Base-by-base conservation (phyloP, 331 rosid genomes). In the Malus hybrid region DNA sequence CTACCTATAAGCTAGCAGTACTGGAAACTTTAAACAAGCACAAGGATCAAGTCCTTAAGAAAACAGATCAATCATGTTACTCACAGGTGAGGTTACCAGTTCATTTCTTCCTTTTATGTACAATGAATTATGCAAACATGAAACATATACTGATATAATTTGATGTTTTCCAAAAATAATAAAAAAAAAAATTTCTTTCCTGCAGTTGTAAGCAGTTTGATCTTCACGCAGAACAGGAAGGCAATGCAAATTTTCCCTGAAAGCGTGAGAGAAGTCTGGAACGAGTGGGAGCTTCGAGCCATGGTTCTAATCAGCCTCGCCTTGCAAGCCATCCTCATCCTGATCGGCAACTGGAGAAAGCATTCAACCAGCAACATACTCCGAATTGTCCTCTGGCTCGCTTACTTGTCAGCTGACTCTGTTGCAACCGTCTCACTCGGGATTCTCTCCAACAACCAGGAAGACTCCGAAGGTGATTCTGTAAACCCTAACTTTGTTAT, bases 371-470 rank as follows among this genome's bases (percentile, higher is more conserved):
- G n/a, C 2, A 20, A 7, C 20, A 6, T 10, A 13, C 56, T 82
- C 4, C 50, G 72, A 24, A 7, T 68, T 60, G 6, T 66, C 1
- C 44, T 82, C 0, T 86, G 85, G 89, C 18, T 65, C 5, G 57
- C 75, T 22, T 86, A 82, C 69, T 39, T 80, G 24, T 55, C 71
- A 20, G 89, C 89, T 18, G 79, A 77, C 68, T 77, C 87, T 66
- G 10, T 79, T 33, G 87, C 83, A 2, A 80, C 80, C 1, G n/a
- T 71, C 18, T 70, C 77, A 0, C 71, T 86, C 0, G 81, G 87
- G 2, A 50, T 71, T 44, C 84, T 82, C 50, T 82, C 81, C 50
- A 67, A 46, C 14, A 56, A 71, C 69, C 73, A 75, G 7, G 66
- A 55, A 66, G 16, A 24, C 6, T 39, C 39, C 18, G 24, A 20